Evolutionary conservation across 257 asterid species (phyloP).

Genomic region (Salvia miltiorrhiza): DNA sequence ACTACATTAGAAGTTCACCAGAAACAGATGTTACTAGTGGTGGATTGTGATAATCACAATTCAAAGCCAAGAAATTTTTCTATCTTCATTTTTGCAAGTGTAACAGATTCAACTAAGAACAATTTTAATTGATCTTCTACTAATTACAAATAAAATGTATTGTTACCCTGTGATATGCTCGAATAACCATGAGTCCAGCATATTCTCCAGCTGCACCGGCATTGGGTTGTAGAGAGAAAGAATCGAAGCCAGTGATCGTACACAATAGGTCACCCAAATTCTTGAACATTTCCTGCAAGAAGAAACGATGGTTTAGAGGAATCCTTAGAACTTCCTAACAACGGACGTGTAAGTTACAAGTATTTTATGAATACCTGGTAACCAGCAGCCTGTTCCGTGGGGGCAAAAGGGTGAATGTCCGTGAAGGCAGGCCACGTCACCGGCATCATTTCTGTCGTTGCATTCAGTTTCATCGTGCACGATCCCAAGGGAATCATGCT

Average conservation of each 20-base stretch:
- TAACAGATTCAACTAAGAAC: background rate
- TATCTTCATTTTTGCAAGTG: background rate
- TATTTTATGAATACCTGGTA: slow-evolving; percentile 56
- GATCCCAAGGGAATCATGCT: slow-evolving; percentile 99
- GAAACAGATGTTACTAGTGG: background rate
- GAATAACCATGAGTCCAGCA: slow-evolving; percentile 97
- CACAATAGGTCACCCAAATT: slow-evolving; percentile 90
- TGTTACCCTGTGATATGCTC: slow-evolving; percentile 90
- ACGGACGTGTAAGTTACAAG: slow-evolving; percentile 2
- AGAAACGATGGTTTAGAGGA: slow-evolving; percentile 6
- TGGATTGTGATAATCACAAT: background rate
- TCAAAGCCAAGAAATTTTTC: background rate
- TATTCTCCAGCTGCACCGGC: slow-evolving; percentile 99
- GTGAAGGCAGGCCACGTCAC: slow-evolving; percentile 93
- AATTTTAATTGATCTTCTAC: background rate
- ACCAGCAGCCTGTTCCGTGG: slow-evolving; percentile 81
- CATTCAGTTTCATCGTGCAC: slow-evolving; percentile 95
- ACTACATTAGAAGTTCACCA: slow-evolving; percentile 40
- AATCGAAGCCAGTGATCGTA: slow-evolving; percentile 92
- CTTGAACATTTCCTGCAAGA: slow-evolving; percentile 88
- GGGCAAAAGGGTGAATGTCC: slow-evolving; percentile 92
- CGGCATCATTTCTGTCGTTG: slow-evolving; percentile 98
- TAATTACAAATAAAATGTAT: background rate
- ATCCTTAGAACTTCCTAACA: background rate
- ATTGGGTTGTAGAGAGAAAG: slow-evolving; percentile 97